Percentiles rank a stretch among this genome's conserved stretches.
These are phyloP conservation scores for Venturia nashicola DNA, from an alignment of 2,329 filamentous ascomycete species.

Conservation along the genomic window DNA sequence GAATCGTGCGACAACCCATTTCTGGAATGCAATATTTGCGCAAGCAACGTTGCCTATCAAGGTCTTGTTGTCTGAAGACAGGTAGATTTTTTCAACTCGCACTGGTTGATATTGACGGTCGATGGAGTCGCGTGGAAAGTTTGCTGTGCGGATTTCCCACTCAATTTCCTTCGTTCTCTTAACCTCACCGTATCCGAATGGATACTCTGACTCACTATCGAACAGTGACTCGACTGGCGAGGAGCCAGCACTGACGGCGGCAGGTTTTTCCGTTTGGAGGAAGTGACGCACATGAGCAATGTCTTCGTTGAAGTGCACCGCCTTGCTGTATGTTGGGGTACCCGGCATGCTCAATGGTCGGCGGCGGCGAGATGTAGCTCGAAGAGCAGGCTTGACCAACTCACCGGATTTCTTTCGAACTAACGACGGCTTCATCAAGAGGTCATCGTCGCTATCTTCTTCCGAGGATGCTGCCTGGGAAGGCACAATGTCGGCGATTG, in stretches of 20 bases:
- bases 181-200: constrained; percentile 51
- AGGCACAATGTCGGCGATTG: constrained; percentile 28
- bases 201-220: constrained; percentile 80
- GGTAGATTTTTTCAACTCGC: constrained; percentile 73
- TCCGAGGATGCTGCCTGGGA: constrained; percentile 31
- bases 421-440: constrained; percentile 65
- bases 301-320: constrained; percentile 96
- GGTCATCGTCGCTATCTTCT: constrained; percentile 46
- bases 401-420: constrained; percentile 97
- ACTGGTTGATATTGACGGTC: constrained; percentile 54
- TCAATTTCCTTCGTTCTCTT: constrained; percentile 44
- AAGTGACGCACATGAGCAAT: constrained; percentile 95
- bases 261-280: constrained; percentile 79
- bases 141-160: constrained; percentile 77
- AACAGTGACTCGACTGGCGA: constrained; percentile 74
- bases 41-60: constrained; percentile 75
- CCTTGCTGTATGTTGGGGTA: constrained; percentile 82
- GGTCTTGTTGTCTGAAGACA: constrained; percentile 78
- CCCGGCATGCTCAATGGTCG: constrained; percentile 95
- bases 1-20: constrained; percentile 81
- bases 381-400: constrained; percentile 81
- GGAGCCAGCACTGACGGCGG: constrained; percentile 90
- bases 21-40: constrained; percentile 81
- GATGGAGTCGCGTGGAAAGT: constrained; percentile 61
- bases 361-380: constrained; percentile 59